Percentiles rank a stretch among this genome's conserved stretches.
Conservation (phyloP, 2,329 filamentous ascomycete species). For the Pezicula neosporulosa region DNA sequence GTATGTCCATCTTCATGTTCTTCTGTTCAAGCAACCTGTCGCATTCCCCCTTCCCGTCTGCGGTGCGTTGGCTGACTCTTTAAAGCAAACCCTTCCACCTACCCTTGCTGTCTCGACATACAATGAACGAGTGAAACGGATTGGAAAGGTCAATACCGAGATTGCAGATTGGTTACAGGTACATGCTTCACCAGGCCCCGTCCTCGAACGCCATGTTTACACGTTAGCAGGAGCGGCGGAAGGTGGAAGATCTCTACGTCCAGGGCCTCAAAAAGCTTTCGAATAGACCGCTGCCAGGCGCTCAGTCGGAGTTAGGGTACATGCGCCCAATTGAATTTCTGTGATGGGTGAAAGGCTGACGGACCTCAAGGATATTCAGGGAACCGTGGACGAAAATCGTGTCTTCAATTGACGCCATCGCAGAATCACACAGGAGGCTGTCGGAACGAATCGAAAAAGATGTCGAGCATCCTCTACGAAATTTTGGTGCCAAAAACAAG, state of each 20-base stretch:
- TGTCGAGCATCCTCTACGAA: slow-evolving; percentile 78
- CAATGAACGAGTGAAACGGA: slow-evolving; percentile 83
- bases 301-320: slow-evolving; percentile 82
- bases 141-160: slow-evolving; percentile 80
- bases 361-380: slow-evolving; percentile 72
- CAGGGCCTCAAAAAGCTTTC: slow-evolving; percentile 77
- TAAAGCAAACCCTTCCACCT: slow-evolving; percentile 76
- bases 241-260: slow-evolving; percentile 87
- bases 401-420: slow-evolving; percentile 73
- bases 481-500: slow-evolving; percentile 65
- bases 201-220: slow-evolving; percentile 15
- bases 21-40: slow-evolving; percentile 15
- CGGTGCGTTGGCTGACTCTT: slow-evolving; percentile 16
- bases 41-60: slow-evolving; percentile 13
- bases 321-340: slow-evolving; percentile 13
- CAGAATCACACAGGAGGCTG: slow-evolving; percentile 78
- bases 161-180: slow-evolving; percentile 98
- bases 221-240: slow-evolving; percentile 74
- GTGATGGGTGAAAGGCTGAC: slow-evolving; percentile 16
- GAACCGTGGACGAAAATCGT: slow-evolving; percentile 87
- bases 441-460: slow-evolving; percentile 82
- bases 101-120: slow-evolving; percentile 76
- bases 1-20: slow-evolving; percentile 48
- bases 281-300: slow-evolving; percentile 69
- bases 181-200: slow-evolving; percentile 20